Percentiles rank a stretch among this genome's conserved stretches.
phyloP scores from a whole-genome alignment of 495 filamentous ascomycete genomes.

The Hypoxylon intermedium region DNA sequence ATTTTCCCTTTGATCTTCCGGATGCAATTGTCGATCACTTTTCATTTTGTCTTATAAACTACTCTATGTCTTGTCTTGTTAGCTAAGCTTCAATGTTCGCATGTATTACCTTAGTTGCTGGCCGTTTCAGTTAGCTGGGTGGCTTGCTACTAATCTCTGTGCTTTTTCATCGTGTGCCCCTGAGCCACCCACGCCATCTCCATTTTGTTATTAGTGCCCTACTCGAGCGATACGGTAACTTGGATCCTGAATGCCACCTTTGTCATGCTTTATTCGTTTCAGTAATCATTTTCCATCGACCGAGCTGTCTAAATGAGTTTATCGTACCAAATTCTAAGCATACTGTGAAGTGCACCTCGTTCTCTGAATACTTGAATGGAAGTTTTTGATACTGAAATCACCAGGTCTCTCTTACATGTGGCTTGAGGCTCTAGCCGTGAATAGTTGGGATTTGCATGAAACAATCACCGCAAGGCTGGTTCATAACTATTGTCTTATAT shows the following conservation, averaged over 20 bases:
- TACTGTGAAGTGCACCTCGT: too few species aligned
- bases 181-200: constrained; percentile 2
- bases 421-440: neutral
- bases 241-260: too few species aligned
- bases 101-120: neutral
- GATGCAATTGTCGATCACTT: constrained; percentile 23
- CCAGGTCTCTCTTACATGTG: neutral
- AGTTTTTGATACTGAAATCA: too few species aligned
- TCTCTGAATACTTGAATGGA: neutral
- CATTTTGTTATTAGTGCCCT: neutral
- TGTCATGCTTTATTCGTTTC: too few species aligned
- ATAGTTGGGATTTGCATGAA: constrained; percentile 9
- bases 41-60: constrained; percentile 29
- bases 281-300: too few species aligned
- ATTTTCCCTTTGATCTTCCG: constrained; percentile 12
- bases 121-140: neutral
- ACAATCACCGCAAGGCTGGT: constrained; percentile 28
- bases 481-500: constrained; percentile 18
- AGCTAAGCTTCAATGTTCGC: constrained; percentile 1
- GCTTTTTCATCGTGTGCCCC: neutral
- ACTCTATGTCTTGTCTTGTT: constrained; percentile 10
- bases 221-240: neutral
- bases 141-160: constrained; percentile 19
- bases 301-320: neutral
- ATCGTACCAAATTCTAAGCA: neutral